These are phyloP conservation scores for Ascochyta clinopodiicola DNA, from an alignment of 2,329 filamentous ascomycete species.

Conservation along the genomic window DNA sequence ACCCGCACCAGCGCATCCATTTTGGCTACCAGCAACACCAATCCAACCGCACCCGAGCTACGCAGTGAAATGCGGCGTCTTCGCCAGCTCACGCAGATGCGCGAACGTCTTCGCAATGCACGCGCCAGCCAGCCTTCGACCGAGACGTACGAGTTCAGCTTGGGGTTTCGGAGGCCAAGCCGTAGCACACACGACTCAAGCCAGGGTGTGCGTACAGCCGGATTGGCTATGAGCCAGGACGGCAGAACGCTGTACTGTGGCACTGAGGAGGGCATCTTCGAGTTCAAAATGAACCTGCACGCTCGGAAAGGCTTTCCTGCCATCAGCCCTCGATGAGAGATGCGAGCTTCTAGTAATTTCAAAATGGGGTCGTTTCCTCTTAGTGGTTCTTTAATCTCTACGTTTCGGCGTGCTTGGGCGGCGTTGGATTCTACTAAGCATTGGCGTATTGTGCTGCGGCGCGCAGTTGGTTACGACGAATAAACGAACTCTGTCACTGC, in stretches of 20 bases:
- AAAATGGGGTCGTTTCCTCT: neutral
- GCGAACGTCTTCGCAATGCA: constrained; percentile 45
- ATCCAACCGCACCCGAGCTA: constrained; percentile 39
- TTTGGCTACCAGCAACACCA: constrained; percentile 5
- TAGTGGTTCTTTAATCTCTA: neutral
- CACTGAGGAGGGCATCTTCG: constrained; percentile 75
- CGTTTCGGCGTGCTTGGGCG: neutral
- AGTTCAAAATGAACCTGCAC: constrained; percentile 71
- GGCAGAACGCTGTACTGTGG: constrained; percentile 56
- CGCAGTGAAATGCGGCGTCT: constrained; percentile 44
- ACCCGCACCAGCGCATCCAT: constrained; percentile 20
- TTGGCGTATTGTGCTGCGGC: constrained; percentile 1
- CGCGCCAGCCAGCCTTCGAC: constrained; percentile 35
- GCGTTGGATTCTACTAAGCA: constrained; percentile 6
- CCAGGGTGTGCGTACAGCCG: constrained; percentile 54
- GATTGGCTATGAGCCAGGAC: constrained; percentile 57
- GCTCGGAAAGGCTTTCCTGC: constrained; percentile 61
- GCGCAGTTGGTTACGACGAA: no score
- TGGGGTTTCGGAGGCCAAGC: constrained; percentile 34
- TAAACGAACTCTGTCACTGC: no score
- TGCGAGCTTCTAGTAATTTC: neutral
- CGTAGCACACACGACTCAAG: constrained; percentile 37
- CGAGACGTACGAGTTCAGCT: constrained; percentile 34
- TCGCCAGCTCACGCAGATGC: constrained; percentile 46
- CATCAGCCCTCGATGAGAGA: constrained; percentile 45